These are phyloP conservation scores for Dissophora ornata DNA, from an alignment of 192 early-diverging fungal species.

Conservation along the genomic window DNA sequence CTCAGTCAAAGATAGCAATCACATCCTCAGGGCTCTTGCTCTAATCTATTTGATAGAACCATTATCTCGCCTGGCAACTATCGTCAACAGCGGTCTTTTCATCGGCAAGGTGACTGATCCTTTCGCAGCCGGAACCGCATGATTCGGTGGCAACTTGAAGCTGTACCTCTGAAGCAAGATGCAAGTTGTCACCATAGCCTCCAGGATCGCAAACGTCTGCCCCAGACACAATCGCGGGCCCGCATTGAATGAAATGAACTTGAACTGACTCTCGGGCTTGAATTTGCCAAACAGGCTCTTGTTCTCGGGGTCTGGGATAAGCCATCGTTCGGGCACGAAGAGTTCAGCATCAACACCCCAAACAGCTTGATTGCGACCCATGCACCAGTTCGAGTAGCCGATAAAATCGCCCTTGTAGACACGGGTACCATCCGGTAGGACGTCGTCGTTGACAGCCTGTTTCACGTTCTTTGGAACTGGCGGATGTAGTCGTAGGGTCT, in stretches of 20 bases:
- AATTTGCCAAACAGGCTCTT: constrained; percentile 33
- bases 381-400: constrained; percentile 59
- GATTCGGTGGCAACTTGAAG: constrained; percentile 41
- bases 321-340: constrained; percentile 68
- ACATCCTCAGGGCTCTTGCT: too few relatives aligned
- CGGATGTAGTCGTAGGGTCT: constrained; percentile 74
- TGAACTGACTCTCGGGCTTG: constrained; percentile 46
- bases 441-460: constrained; percentile 63
- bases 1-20: too few relatives aligned
- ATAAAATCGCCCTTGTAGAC: constrained; percentile 65
- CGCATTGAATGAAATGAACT: constrained; percentile 68
- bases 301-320: constrained; percentile 6
- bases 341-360: constrained; percentile 63
- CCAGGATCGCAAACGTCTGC: constrained; percentile 50
- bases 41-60: too few relatives aligned
- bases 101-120: constrained; percentile 40
- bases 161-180: constrained; percentile 39
- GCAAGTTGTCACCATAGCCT: constrained; percentile 42
- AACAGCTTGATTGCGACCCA: constrained; percentile 63
- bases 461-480: constrained; percentile 71
- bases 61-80: constrained; percentile 8
- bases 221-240: constrained; percentile 61
- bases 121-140: constrained; percentile 13
- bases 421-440: constrained; percentile 71
- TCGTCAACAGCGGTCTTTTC: constrained; percentile 38